Percentiles rank a stretch among this genome's conserved stretches.
Evolutionary conservation across 257 asterid genomes (phyloP).

Genomic region (Paulownia fortunei): DNA sequence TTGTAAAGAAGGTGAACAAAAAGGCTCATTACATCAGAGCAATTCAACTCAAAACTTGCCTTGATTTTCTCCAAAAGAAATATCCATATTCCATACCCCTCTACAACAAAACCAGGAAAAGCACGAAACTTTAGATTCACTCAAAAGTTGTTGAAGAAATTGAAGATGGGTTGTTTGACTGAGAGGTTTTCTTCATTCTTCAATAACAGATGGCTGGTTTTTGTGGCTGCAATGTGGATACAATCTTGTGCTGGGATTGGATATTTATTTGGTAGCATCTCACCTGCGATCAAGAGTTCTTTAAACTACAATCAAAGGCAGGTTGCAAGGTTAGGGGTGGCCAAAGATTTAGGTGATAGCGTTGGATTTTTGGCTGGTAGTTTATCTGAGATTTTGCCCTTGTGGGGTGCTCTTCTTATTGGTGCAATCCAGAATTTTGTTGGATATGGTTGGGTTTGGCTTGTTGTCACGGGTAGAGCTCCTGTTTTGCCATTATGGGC

Average conservation of each 20-base stretch:
- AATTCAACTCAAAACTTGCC: background rate
- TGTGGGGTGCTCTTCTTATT: slow-evolving; percentile 71
- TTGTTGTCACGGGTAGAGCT: slow-evolving; percentile 55
- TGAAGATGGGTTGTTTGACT: slow-evolving; percentile 36
- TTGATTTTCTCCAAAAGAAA: background rate
- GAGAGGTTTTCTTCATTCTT: slow-evolving; percentile 45
- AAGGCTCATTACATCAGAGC: background rate
- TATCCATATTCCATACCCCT: background rate
- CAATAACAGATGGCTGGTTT: slow-evolving; percentile 84
- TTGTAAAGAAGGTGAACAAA: background rate
- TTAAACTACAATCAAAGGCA: slow-evolving; percentile 81
- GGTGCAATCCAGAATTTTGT: slow-evolving; percentile 83
- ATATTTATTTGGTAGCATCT: slow-evolving; percentile 81
- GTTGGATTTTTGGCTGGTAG: slow-evolving; percentile 78
- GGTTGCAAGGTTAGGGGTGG: slow-evolving; percentile 82
- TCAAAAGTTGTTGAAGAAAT: background rate
- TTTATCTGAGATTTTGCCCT: slow-evolving; percentile 71
- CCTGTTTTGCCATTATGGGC: slow-evolving; percentile 85
- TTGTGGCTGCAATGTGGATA: slow-evolving; percentile 96
- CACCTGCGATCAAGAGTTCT: slow-evolving; percentile 74
- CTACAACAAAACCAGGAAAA: background rate
- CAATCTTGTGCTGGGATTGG: slow-evolving; percentile 93
- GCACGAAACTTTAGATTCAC: background rate
- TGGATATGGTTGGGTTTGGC: slow-evolving; percentile 91
- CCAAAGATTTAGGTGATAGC: slow-evolving; percentile 88